Percentiles rank a stretch among this genome's conserved stretches.
Evolutionary conservation across 805 yeast genomes (phyloP).

Genomic region (Saturnispora saitoi): DNA sequence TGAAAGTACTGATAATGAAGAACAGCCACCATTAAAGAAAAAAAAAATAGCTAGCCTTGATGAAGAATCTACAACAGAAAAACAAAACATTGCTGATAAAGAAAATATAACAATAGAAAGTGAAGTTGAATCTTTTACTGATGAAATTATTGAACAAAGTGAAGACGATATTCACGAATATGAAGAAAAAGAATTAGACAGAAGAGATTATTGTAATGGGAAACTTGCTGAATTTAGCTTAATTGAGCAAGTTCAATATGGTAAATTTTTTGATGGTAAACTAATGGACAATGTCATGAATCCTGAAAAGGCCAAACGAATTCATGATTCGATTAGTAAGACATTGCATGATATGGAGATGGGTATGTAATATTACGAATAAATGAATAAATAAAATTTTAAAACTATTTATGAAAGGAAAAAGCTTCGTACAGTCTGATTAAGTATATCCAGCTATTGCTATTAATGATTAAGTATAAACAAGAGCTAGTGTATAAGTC

Average conservation of each 20-base stretch:
- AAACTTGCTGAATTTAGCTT: neutral
- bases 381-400: neutral
- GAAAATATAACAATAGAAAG: slow-evolving; percentile 8
- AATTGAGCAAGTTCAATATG: neutral
- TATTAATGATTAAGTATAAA: no score
- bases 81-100: neutral
- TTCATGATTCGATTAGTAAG: neutral
- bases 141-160: neutral
- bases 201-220: slow-evolving; percentile 1
- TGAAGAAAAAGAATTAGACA: neutral
- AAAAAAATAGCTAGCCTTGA: neutral
- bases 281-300: neutral
- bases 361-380: neutral
- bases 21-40: neutral
- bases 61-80: neutral
- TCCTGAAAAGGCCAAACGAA: neutral
- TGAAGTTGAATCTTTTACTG: neutral
- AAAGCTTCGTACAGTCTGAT: no score
- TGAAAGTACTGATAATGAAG: neutral
- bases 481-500: no score
- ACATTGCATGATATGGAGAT: neutral
- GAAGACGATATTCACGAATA: neutral
- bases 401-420: neutral
- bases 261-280: slow-evolving; percentile 1
- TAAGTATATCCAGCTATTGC: no score